Conservation (phyloP, 1,284 basidiomycete genomes). For the Ganoderma sp. region DNA sequence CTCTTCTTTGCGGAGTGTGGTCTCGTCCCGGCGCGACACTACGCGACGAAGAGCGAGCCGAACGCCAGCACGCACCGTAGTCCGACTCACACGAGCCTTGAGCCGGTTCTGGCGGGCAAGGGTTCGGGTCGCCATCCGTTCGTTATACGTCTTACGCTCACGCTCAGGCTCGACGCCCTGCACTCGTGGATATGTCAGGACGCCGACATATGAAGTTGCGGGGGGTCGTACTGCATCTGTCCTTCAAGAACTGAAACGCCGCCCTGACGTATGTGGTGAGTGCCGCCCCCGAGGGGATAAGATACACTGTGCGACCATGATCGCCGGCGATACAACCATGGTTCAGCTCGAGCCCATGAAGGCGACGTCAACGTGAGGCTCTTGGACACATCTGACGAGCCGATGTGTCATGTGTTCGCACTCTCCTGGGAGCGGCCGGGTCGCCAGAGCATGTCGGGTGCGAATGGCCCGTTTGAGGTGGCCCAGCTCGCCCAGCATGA, state of each 20-base stretch:
- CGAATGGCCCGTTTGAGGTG: constrained; percentile 8
- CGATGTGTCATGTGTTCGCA: constrained; percentile 22
- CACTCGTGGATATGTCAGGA: constrained; percentile 2
- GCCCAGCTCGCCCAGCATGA: not conserved
- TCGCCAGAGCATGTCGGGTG: constrained; percentile 9
- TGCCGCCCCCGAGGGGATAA: constrained; percentile 16
- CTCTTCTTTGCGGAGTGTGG: constrained; percentile 2
- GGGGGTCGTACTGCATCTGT: not conserved
- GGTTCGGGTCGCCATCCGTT: not conserved
- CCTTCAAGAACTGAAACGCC: constrained; percentile 11
- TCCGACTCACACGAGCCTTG: constrained; percentile 2
- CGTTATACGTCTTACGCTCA: constrained; percentile 2
- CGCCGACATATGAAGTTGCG: not conserved
- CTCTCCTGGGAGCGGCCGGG: constrained; percentile 16
- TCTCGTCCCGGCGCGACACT: not conserved
- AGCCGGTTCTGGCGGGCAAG: not conserved
- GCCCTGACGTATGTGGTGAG: constrained; percentile 6
- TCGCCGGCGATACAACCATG: constrained; percentile 17
- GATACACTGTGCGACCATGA: constrained; percentile 16
- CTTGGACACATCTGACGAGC: constrained; percentile 17
- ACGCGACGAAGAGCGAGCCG: constrained; percentile 1
- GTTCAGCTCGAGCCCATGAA: constrained; percentile 9
- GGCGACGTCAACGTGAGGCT: constrained; percentile 16
- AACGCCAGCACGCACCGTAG: not conserved
- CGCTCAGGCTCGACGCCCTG: not conserved